phyloP scores from a whole-genome alignment of 2,329 filamentous ascomycete genomes.

The Fusarium virguliforme region DNA sequence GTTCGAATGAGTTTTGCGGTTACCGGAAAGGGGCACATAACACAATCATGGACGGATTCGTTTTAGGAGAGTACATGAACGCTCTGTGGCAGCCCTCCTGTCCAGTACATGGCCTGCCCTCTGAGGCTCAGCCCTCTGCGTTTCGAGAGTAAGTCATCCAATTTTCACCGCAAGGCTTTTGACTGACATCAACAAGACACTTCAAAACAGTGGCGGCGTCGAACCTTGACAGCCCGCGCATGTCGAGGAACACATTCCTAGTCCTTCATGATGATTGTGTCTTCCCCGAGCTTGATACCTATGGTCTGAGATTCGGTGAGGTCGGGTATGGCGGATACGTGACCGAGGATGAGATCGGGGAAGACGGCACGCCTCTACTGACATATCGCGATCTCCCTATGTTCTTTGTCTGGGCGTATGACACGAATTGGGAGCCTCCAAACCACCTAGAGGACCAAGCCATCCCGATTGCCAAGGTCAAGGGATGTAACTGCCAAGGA shows the following conservation, averaged over 20 bases:
- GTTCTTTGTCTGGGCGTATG: constrained; percentile 17
- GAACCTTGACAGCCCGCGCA: neutral
- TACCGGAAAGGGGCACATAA: neutral
- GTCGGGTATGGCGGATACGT: no score
- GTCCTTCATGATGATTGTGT: constrained; percentile 13
- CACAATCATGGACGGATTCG: neutral
- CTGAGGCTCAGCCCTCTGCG: neutral
- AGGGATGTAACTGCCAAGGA: constrained; percentile 12
- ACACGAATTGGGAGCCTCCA: constrained; percentile 16
- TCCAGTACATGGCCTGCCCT: neutral
- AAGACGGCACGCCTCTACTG: neutral
- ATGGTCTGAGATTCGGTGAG: neutral
- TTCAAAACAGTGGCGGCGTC: constrained; percentile 8
- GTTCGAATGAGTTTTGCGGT: neutral
- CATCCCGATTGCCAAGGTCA: neutral
- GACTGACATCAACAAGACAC: neutral
- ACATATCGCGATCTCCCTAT: neutral
- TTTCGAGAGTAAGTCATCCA: constrained; percentile 5
- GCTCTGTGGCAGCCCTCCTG: neutral
- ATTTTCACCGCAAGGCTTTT: neutral
- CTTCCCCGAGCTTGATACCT: constrained; percentile 12
- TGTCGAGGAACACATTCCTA: constrained; percentile 15
- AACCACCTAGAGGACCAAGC: neutral
- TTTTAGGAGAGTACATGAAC: neutral
- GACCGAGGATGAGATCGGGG: neutral